Percentiles rank a stretch among this genome's conserved stretches.
phyloP scores from a whole-genome alignment of 1,284 basidiomycete genomes.

The Exobasidium cylindrosporum region DNA sequence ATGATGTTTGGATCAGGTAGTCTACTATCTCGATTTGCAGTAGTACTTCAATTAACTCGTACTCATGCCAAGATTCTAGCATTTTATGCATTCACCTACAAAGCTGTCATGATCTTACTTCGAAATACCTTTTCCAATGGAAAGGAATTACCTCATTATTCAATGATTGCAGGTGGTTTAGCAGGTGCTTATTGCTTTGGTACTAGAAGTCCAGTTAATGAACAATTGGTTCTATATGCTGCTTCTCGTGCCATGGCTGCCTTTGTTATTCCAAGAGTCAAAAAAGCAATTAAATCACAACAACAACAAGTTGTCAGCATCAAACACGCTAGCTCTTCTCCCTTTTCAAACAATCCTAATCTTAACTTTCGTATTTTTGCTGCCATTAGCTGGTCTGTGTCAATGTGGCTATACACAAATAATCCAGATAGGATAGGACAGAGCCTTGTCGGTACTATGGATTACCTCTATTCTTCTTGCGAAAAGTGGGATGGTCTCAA shows the following conservation, averaged over 20 bases:
- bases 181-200: neutral
- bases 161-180: neutral
- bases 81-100: neutral
- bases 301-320: neutral
- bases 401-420: neutral
- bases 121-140: neutral
- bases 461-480: neutral
- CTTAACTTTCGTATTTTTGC: neutral
- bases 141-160: neutral
- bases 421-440: neutral
- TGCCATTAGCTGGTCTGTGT: neutral
- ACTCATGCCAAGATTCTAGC: neutral
- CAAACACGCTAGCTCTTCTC: neutral
- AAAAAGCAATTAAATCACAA: neutral
- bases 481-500: neutral
- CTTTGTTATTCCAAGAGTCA: neutral
- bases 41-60: neutral
- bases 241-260: neutral
- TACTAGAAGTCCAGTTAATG: neutral
- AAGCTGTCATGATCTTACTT: neutral
- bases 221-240: neutral
- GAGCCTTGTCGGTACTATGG: neutral
- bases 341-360: neutral
- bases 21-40: neutral
- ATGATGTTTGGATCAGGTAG: neutral